These are phyloP conservation scores for Syzygium malaccense DNA, from an alignment of 441 rosid genomes.

Conservation along the genomic window DNA sequence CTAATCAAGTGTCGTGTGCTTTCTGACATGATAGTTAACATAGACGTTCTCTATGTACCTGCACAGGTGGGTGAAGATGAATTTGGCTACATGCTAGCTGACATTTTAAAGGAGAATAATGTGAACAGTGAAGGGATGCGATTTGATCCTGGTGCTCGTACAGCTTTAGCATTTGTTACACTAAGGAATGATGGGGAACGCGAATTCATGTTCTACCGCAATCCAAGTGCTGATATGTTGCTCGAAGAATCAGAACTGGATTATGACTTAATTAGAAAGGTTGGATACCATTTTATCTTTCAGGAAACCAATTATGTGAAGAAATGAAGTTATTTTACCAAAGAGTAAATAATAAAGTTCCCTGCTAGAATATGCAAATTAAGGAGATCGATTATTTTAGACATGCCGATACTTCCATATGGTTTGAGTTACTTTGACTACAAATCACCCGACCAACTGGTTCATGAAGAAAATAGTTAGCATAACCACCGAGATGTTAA, in stretches of 20 bases:
- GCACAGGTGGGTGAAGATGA: conserved; percentile 94
- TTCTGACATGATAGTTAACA: neutral
- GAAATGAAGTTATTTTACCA: neutral
- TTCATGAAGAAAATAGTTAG: neutral
- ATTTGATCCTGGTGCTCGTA: conserved; percentile 85
- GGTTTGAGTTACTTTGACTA: neutral
- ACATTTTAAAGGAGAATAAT: conserved; percentile 73
- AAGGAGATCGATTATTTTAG: neutral
- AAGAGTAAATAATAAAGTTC: neutral
- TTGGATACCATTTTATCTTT: conserved; percentile 1
- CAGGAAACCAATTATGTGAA: neutral
- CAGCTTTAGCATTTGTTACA: conserved; percentile 93
- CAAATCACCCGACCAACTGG: neutral
- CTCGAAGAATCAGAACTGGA: conserved; percentile 79
- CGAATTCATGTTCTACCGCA: conserved; percentile 95
- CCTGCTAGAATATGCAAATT: neutral
- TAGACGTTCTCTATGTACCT: neutral
- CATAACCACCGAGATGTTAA: neutral
- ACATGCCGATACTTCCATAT: neutral
- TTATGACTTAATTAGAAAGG: conserved; percentile 72
- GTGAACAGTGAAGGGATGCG: conserved; percentile 76
- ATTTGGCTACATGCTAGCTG: conserved; percentile 92
- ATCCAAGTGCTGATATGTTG: conserved; percentile 97
- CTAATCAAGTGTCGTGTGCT: neutral
- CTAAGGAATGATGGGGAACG: conserved; percentile 83